Base-by-base conservation (phyloP, 345 rosid genomes). In the Acer negundo region DNA sequence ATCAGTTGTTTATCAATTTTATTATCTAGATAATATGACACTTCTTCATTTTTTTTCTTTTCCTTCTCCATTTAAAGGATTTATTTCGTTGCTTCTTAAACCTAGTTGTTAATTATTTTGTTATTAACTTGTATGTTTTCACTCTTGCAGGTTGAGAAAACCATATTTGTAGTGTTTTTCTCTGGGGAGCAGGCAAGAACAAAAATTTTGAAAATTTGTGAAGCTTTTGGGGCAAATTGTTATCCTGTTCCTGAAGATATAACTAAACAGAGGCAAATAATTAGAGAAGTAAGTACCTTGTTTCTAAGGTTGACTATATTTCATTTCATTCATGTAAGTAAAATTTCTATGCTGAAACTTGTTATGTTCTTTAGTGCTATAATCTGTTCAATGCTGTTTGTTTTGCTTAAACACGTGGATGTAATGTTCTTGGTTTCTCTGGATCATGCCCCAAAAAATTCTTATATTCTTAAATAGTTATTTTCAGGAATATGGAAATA, bases 121-220 rank as follows among this genome's bases (percentile, higher is more conserved):
- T 66, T 67, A 58, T 67, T 80, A 53, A 81, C 62, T 56, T 19
- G 31, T 75, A 9, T 80, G 26, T 62, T 20, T 71, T 80, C 31
- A 47, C 74, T 47, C 70, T 79, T 82, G 77, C 87, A 95, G 99
- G 91, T 93, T 78, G 90, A 91, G 84, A 95, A 95, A 80, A 85
- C 88, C 70, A 91, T 95, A 64, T 93, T 95, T 86, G 93, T 94
- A 67, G 97, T 95, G 16, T 94, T 91, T 84, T 94, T 93, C 89
- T 95, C 98, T 6, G 99, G 99, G 80, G 99, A 95, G 89, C 99
- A 93, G 85, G 97, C 98, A 79, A 92, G 91, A 80, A 84, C 82
- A 44, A 95, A 95, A 84, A 91, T 92, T 80, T 80, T 90, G 75
- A 94, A 87, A 89, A 91, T 95, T 78, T 95, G 99, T 73, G 97